Percentiles rank a stretch among this genome's conserved stretches.
These are phyloP conservation scores for Jimgerdemannia flammicorona DNA, from an alignment of 192 early-diverging fungal species.

Conservation along the genomic window DNA sequence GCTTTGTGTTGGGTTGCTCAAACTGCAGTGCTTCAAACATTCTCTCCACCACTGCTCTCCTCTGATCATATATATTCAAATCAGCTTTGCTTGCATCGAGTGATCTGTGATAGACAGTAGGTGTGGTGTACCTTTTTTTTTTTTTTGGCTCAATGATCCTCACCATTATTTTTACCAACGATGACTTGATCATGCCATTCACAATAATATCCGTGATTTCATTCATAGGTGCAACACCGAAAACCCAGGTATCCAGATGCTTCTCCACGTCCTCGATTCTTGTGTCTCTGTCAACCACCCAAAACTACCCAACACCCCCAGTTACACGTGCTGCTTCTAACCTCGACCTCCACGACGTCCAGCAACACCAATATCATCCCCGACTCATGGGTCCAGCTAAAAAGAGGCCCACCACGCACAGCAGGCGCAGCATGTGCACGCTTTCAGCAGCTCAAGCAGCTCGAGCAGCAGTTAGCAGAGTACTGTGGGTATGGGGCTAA, in stretches of 20 bases:
- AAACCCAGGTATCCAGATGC: neutral
- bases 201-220: too few relatives aligned
- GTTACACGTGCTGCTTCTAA: neutral
- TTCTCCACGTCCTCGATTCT: neutral
- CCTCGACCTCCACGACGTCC: neutral
- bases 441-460: neutral
- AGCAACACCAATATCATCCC: neutral
- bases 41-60: too few relatives aligned
- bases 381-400: neutral
- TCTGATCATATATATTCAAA: too few relatives aligned
- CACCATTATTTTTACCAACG: neutral
- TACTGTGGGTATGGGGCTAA: neutral
- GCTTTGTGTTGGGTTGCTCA: too few relatives aligned
- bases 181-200: too few relatives aligned
- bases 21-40: too few relatives aligned
- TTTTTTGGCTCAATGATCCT: neutral
- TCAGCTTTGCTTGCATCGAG: too few relatives aligned
- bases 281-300: neutral
- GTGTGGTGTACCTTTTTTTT: neutral
- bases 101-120: too few relatives aligned
- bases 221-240: neutral
- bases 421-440: neutral
- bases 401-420: neutral
- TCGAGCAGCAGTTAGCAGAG: conserved; percentile 1
- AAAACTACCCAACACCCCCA: neutral